Conservation (phyloP, 345 rosid genomes). For the Pistacia vera region DNA sequence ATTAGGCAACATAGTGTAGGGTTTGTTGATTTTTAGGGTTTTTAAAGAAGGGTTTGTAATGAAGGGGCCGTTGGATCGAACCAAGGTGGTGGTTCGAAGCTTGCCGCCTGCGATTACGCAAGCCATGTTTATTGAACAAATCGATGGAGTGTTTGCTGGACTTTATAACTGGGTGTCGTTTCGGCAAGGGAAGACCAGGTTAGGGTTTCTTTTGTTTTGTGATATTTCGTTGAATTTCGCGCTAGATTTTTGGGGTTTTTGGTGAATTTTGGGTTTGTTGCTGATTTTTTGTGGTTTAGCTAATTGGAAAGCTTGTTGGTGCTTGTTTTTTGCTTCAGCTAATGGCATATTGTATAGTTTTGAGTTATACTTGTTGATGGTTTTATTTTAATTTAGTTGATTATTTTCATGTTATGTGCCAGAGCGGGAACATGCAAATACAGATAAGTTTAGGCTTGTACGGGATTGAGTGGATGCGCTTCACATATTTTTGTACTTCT, state of each 20-base stretch:
- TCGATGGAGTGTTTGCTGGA: slow-evolving; percentile 50
- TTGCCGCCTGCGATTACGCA: slow-evolving; percentile 65
- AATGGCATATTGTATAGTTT: background rate
- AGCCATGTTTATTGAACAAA: slow-evolving; percentile 52
- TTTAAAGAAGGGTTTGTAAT: slow-evolving; percentile 48
- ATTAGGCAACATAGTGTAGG: slow-evolving; percentile 2
- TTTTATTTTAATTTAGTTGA: background rate
- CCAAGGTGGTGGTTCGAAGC: slow-evolving; percentile 75
- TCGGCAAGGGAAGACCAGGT: slow-evolving; percentile 69
- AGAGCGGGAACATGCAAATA: background rate
- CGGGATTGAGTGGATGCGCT: background rate
- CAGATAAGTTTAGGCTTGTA: background rate
- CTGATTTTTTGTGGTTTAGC: slow-evolving; percentile 4
- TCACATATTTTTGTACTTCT: background rate
- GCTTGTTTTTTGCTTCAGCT: background rate
- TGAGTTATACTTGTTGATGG: background rate
- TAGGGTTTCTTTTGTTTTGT: slow-evolving; percentile 22
- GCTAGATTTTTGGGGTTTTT: background rate
- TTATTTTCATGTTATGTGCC: background rate
- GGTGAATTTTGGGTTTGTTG: background rate
- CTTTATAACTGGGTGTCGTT: slow-evolving; percentile 71
- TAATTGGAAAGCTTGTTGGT: background rate
- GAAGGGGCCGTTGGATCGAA: slow-evolving; percentile 63
- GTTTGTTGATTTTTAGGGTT: slow-evolving; percentile 28
- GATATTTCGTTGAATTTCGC: background rate